A percentile compares a stretch with the other conserved stretches of the same genome.
phyloP scores from a whole-genome alignment of 352 stramenopile species.

The Globisporangium emineosum region DNA sequence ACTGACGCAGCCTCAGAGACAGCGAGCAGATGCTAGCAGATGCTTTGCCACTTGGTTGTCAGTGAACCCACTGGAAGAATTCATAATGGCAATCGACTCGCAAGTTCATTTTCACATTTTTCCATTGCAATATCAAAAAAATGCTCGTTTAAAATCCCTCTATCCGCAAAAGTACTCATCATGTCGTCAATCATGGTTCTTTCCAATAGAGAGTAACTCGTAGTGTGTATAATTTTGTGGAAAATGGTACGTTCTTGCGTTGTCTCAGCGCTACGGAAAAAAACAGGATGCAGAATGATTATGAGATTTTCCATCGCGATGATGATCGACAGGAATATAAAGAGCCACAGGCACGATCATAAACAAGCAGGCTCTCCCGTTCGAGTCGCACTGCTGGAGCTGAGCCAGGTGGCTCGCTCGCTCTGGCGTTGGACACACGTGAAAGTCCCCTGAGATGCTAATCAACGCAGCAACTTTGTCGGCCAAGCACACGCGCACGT shows the following conservation, averaged over 20 bases:
- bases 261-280: not conserved
- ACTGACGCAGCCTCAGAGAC: not conserved
- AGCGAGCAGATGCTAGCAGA: not conserved
- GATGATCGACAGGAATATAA: not conserved
- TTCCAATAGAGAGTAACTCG: not conserved
- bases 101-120: not conserved
- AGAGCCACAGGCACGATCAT: not conserved
- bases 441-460: not conserved
- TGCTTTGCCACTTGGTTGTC: not conserved
- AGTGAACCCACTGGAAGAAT: not conserved
- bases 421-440: not conserved
- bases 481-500: not conserved
- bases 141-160: not conserved
- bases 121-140: not conserved
- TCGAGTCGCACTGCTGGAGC: not conserved
- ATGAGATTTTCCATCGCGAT: not conserved
- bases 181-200: not conserved
- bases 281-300: not conserved
- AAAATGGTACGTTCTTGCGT: not conserved
- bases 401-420: too few relatives aligned
- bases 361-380: not conserved
- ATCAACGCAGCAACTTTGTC: too few relatives aligned
- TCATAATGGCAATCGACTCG: not conserved
- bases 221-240: not conserved
- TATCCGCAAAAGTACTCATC: not conserved